phyloP scores from a whole-genome alignment of 2,329 filamentous ascomycete genomes.

The Colletotrichum agaves region DNA sequence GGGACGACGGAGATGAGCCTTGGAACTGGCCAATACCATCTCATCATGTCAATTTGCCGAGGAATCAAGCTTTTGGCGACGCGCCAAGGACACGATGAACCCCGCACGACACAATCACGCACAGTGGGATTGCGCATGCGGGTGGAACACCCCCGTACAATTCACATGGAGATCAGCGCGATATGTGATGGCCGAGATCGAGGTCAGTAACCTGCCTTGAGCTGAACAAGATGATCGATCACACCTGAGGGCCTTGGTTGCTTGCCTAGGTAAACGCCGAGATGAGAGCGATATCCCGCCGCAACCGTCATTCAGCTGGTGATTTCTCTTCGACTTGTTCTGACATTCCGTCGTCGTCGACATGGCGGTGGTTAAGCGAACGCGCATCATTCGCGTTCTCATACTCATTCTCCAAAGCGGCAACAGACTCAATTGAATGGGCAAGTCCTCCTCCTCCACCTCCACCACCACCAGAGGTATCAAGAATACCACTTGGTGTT shows the following conservation, averaged over 20 bases:
- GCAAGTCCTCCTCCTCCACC: background rate
- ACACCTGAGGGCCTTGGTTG: background rate
- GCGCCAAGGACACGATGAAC: conserved; percentile 16
- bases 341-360: background rate
- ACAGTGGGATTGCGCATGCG: background rate
- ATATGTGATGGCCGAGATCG: conserved; percentile 23
- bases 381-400: conserved; percentile 2
- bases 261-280: background rate
- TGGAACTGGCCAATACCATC: background rate
- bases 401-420: conserved; percentile 8
- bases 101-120: conserved; percentile 21
- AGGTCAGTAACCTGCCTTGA: conserved; percentile 8
- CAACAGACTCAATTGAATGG: background rate
- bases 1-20: background rate
- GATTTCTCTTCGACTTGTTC: background rate
- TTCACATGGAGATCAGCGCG: conserved; percentile 30
- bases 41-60: background rate
- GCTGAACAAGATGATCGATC: background rate
- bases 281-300: background rate
- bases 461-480: background rate
- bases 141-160: conserved; percentile 17
- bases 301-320: too few species aligned
- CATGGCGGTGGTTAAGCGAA: conserved; percentile 22
- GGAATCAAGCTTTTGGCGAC: conserved; percentile 5
- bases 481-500: conserved; percentile 18